Evolutionary conservation across 768 basidiomycete species (phyloP).

Genomic region (Termitomyces sp.): DNA sequence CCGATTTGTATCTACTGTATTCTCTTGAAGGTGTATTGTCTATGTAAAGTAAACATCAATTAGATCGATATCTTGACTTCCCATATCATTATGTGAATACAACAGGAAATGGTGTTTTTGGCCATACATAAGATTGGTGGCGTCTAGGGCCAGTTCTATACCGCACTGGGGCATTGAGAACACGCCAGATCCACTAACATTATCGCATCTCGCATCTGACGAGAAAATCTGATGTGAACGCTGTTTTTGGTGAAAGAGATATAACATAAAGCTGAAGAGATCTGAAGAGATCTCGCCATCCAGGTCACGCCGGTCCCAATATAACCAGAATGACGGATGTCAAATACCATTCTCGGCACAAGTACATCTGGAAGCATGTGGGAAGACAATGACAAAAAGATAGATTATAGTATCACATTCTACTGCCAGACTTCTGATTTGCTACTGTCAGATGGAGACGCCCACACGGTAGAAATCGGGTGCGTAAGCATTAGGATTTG

Average conservation of each 20-base stretch:
- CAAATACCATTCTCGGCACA: not conserved
- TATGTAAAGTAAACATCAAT: not conserved
- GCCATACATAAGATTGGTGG: not conserved
- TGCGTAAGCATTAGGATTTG: constrained; percentile 38
- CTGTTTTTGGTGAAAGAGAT: not conserved
- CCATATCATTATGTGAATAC: not conserved
- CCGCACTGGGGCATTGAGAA: not conserved
- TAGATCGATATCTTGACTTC: not conserved
- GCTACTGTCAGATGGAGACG: constrained; percentile 21
- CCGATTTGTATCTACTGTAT: constrained; percentile 2
- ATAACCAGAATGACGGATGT: not conserved
- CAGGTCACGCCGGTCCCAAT: not conserved
- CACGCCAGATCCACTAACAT: not conserved
- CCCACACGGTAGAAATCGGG: constrained; percentile 42
- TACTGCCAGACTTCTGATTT: not conserved
- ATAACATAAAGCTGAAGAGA: not conserved
- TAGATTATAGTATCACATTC: not conserved
- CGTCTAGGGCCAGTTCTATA: not conserved
- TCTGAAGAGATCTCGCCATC: not conserved
- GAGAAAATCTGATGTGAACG: not conserved
- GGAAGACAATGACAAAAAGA: not conserved
- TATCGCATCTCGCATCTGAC: not conserved
- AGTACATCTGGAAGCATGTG: not conserved
- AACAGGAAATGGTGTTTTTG: too few relatives aligned
- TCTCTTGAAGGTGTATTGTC: constrained; percentile 4